Percentiles rank a stretch among this genome's conserved stretches.
phyloP scores from a whole-genome alignment of 306 rosid genomes.

The Canavalia ensiformis region DNA sequence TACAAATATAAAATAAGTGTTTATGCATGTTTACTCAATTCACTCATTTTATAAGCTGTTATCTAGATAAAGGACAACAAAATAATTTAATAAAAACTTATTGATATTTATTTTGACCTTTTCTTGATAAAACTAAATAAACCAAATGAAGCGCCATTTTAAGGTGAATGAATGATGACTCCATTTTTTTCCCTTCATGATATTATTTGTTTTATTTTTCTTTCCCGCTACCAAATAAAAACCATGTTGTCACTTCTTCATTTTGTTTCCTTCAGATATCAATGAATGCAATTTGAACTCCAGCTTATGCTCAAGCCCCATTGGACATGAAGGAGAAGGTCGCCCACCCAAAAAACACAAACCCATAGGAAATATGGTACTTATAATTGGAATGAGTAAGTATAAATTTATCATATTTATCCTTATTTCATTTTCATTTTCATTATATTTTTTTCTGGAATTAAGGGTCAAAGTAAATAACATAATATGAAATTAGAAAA shows the following conservation, averaged over 20 bases:
- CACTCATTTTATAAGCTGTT: background rate
- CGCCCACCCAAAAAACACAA: background rate
- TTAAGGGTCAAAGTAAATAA: too few relatives aligned
- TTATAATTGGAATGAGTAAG: conserved; percentile 34
- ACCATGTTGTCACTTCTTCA: background rate
- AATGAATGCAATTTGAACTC: background rate
- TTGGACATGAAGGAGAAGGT: background rate
- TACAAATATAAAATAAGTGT: background rate
- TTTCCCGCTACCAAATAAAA: background rate
- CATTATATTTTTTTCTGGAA: too few relatives aligned
- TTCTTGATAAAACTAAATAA: too few relatives aligned
- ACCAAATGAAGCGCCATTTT: background rate
- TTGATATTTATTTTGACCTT: too few relatives aligned
- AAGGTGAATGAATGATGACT: background rate
- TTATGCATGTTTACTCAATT: background rate
- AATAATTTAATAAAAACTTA: too few relatives aligned
- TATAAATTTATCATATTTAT: too few relatives aligned
- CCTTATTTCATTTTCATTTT: too few relatives aligned
- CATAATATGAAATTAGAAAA: too few relatives aligned
- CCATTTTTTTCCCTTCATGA: background rate
- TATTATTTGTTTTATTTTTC: background rate
- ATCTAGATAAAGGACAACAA: background rate
- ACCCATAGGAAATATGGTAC: conserved; percentile 11
- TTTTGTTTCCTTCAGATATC: background rate
- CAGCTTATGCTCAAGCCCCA: background rate